Percentiles rank a stretch among this genome's conserved stretches.
These are phyloP conservation scores for Heritiera fomes DNA, from an alignment of 345 rosid species.

Conservation along the genomic window DNA sequence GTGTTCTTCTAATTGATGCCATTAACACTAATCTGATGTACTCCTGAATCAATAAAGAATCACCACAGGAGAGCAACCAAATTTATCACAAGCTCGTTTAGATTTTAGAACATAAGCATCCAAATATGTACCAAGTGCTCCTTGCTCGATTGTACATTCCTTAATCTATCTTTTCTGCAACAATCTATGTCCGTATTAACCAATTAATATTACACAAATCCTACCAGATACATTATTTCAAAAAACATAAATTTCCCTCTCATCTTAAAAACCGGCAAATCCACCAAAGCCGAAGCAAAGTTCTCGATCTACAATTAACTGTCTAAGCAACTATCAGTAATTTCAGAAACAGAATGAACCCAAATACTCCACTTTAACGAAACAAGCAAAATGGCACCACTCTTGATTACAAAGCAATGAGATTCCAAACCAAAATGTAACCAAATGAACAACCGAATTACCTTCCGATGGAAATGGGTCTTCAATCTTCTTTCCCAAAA, in stretches of 20 bases:
- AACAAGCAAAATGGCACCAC: background rate
- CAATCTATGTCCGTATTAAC: background rate
- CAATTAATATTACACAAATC: conserved; percentile 7
- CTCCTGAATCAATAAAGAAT: conserved; percentile 7
- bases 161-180: background rate
- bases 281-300: background rate
- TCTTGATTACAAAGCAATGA: background rate
- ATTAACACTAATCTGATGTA: conserved; percentile 35
- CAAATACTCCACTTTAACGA: background rate
- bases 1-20: conserved; percentile 67
- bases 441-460: background rate
- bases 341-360: background rate
- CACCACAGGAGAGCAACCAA: conserved; percentile 17
- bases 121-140: background rate
- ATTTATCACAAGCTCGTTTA: conserved; percentile 5
- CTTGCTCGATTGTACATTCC: background rate
- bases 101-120: background rate
- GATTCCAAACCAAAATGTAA: background rate
- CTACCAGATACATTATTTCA: conserved; percentile 8
- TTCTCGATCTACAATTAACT: background rate
- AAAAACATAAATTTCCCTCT: conserved; percentile 8
- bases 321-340: conserved; percentile 4
- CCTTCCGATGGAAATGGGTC: conserved; percentile 25
- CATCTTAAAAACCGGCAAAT: background rate
- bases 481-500: conserved; percentile 24